A percentile compares a stretch with the other conserved stretches of the same genome.
These are phyloP conservation scores for Cystofilobasidium ferigula DNA, from an alignment of 768 basidiomycete species.

Conservation along the genomic window DNA sequence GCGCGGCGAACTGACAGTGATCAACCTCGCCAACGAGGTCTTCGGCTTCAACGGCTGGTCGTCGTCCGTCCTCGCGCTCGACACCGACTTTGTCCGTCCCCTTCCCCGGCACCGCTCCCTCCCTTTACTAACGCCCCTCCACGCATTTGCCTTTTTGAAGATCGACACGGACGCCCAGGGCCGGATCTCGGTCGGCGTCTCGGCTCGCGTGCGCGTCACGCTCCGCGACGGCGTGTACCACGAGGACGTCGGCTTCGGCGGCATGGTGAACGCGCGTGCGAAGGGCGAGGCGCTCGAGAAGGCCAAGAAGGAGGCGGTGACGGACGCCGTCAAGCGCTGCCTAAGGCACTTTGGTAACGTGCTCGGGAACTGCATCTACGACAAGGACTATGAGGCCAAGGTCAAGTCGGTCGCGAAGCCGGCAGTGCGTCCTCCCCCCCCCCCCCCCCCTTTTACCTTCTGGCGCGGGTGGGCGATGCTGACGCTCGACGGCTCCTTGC, in stretches of 20 bases:
- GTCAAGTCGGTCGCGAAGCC: slow-evolving; percentile 76
- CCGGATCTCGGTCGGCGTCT: slow-evolving; percentile 51
- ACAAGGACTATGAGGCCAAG: slow-evolving; percentile 75
- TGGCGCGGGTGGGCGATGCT: background rate
- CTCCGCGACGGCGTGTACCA: slow-evolving; percentile 77
- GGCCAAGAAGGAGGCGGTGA: slow-evolving; percentile 98
- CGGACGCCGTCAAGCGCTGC: slow-evolving; percentile 83
- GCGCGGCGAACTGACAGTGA: too few relatives aligned
- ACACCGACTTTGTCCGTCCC: slow-evolving; percentile 41
- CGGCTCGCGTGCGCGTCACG: slow-evolving; percentile 76
- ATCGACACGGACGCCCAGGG: slow-evolving; percentile 60
- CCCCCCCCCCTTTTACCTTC: too few relatives aligned
- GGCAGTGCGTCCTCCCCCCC: slow-evolving; percentile 48
- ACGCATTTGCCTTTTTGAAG: slow-evolving; percentile 38
- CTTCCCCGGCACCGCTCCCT: slow-evolving; percentile 38
- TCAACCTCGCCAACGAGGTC: slow-evolving; percentile 90
- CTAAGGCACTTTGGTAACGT: slow-evolving; percentile 87
- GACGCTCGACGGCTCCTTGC: background rate
- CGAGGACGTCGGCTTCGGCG: slow-evolving; percentile 88
- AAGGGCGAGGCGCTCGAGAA: slow-evolving; percentile 85
- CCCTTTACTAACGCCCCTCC: slow-evolving; percentile 6
- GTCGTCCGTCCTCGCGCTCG: slow-evolving; percentile 60
- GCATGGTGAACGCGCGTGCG: slow-evolving; percentile 68
- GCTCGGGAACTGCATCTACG: slow-evolving; percentile 93
- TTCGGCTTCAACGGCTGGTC: slow-evolving; percentile 98